Percentiles rank a stretch among this genome's conserved stretches.
Evolutionary conservation across 768 basidiomycete genomes (phyloP).

Genomic region (Xanthoconium stramineum): DNA sequence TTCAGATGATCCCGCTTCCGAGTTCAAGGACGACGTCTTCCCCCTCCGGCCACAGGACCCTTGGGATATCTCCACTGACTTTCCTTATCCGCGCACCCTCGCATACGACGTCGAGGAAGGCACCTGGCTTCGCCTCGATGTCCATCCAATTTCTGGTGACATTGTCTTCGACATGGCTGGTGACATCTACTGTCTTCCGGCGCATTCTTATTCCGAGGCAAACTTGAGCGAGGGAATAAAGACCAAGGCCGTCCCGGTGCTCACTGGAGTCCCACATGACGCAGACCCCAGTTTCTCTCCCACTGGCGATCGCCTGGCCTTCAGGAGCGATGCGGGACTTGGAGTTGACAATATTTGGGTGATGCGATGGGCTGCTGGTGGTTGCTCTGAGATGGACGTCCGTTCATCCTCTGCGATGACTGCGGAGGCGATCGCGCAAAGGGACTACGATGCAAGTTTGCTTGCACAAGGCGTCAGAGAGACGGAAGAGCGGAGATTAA

Average conservation of each 20-base stretch:
- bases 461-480: conserved; percentile 52
- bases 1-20: conserved; percentile 35
- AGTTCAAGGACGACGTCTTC: conserved; percentile 55
- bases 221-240: conserved; percentile 21
- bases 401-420: conserved; percentile 37
- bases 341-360: conserved; percentile 79
- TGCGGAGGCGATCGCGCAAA: conserved; percentile 32
- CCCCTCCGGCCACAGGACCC: conserved; percentile 51
- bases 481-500: conserved; percentile 42
- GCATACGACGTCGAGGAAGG: conserved; percentile 70
- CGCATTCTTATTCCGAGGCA: conserved; percentile 33
- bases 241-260: conserved; percentile 54
- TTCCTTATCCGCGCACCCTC: conserved; percentile 60
- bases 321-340: conserved; percentile 68
- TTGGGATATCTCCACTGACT: conserved; percentile 80
- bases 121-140: conserved; percentile 74
- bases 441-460: conserved; percentile 43
- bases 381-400: conserved; percentile 61
- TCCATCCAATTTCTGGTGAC: conserved; percentile 66
- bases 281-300: conserved; percentile 75
- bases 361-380: conserved; percentile 49
- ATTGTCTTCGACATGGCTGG: conserved; percentile 75
- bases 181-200: conserved; percentile 69
- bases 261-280: conserved; percentile 65
- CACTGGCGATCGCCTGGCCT: conserved; percentile 58